Evolutionary conservation across 257 asterid species (phyloP), one percentile per base, ranked within the genome.

Genomic region (Solanum ahanhuiri): DNA sequence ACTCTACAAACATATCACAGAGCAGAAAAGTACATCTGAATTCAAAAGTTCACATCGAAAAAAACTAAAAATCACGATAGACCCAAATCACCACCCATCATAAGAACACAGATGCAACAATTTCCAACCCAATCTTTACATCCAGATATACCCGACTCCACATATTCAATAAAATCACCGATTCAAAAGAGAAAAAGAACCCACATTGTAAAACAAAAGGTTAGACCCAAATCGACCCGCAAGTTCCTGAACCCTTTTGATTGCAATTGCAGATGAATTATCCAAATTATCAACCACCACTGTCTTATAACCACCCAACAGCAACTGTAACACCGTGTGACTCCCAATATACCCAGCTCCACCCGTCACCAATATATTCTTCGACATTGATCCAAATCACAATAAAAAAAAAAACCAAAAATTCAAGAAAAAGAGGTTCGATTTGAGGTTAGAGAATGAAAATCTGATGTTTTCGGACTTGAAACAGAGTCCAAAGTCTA

Each of bases 271-370:
- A 15, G 98, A 93, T 10, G 99, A 91, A 90, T 97, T 97, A 86
- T 95, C 98, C 93, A 97, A 88, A 91, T 97, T 97, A 83, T 97
- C 99, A 10, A 95, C 95, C 85, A 96, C 92, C 7, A 94, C 97
- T 3, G 92, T 90, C 89, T 88, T 93, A 89, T 92, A 93, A 14
- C 99, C 99, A 41, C 96, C 96, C 63, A 91, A 83, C 69, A 97
- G 85, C 87, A 97, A 86, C 90, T 95, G 99, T 87, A 97, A 92
- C 86, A 97, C 99, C 6, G 99, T 94, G 89, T 93, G 95, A 45
- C 92, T 93, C 85, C 97, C 97, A 51, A 93, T 91, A 66, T 92
- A 93, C 3, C 97, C 97, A 6, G 97, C 95, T 58, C 97, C 97
- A 2, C 97, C 97, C 0, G 94, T 92, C 48, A 93, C 95, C 87